These are phyloP conservation scores for Globisporangium barbulae DNA, from an alignment of 352 stramenopile species.

Conservation along the genomic window DNA sequence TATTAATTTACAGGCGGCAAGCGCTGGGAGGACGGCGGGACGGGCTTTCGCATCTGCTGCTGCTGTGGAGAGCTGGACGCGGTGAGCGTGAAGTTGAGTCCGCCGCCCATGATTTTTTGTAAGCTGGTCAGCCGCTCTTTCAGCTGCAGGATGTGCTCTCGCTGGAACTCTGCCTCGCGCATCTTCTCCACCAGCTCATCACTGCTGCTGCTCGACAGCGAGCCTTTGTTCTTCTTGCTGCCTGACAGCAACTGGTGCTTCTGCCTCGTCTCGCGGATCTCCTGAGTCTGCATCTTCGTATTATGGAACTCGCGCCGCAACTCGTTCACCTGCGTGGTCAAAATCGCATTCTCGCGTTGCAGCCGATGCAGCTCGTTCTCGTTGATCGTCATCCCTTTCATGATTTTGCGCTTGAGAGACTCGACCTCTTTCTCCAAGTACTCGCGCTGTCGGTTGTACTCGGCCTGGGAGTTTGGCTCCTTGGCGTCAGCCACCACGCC, in stretches of 20 bases:
- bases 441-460: conserved; percentile 90
- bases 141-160: conserved; percentile 71
- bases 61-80: conserved; percentile 27
- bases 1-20: conserved; percentile 58
- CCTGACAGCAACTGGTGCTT: conserved; percentile 14
- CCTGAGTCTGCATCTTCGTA: conserved; percentile 68
- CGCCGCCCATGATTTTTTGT: conserved; percentile 60
- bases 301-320: conserved; percentile 78
- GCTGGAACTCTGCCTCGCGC: conserved; percentile 61
- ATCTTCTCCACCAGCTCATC: conserved; percentile 46
- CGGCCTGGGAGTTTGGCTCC: conserved; percentile 87
- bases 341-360: conserved; percentile 77
- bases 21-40: conserved; percentile 32
- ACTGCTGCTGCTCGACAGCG: conserved; percentile 17
- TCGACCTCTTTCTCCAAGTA: conserved; percentile 91
- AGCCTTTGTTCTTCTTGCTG: conserved; percentile 22
- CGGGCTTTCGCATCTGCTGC: conserved; percentile 7
- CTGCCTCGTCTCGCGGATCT: conserved; percentile 49
- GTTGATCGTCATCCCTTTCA: conserved; percentile 84
- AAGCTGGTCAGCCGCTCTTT: conserved; percentile 57
- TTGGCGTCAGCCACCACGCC: conserved; percentile 65
- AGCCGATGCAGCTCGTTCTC: conserved; percentile 77
- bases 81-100: conserved; percentile 48
- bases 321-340: conserved; percentile 84
- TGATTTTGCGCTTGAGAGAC: conserved; percentile 89